Percentiles rank a stretch among this genome's conserved stretches.
Evolutionary conservation across 805 yeast species (phyloP).

Genomic region (Saccharomyces cerevisiae): DNA sequence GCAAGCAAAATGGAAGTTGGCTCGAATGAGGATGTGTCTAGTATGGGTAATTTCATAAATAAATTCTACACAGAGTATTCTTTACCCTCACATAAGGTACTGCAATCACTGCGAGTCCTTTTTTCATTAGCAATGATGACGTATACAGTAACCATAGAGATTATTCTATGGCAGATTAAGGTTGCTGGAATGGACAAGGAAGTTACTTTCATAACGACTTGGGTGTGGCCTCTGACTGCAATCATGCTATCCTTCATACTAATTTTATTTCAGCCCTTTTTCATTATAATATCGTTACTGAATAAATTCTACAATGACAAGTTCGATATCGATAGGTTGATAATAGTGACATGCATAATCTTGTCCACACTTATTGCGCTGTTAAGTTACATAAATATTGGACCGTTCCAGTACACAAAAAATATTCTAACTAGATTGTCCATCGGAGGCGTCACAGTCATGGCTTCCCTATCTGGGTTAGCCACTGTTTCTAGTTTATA

Average conservation of each 20-base stretch:
- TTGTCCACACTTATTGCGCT: slow-evolving; percentile 9
- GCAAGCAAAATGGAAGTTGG: slow-evolving; percentile 8
- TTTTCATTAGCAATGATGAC: slow-evolving; percentile 24
- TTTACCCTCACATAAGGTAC: slow-evolving; percentile 19
- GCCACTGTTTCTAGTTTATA: slow-evolving; percentile 29
- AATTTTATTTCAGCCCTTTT: slow-evolving; percentile 26
- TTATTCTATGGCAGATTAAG: slow-evolving; percentile 27
- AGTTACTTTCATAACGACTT: slow-evolving; percentile 16
- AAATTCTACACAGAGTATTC: slow-evolving; percentile 28
- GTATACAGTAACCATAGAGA: slow-evolving; percentile 25
- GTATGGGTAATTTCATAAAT: slow-evolving; percentile 15
- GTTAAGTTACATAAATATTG: slow-evolving; percentile 15
- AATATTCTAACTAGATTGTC: slow-evolving; percentile 28
- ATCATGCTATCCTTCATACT: slow-evolving; percentile 15
- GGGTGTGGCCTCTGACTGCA: slow-evolving; percentile 26
- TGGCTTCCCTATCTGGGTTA: slow-evolving; percentile 28
- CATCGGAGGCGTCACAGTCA: slow-evolving; percentile 26
- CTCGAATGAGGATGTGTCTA: background rate
- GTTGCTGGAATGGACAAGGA: slow-evolving; percentile 14
- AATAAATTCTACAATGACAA: slow-evolving; percentile 27
- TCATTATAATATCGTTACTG: slow-evolving; percentile 21
- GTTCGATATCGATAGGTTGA: slow-evolving; percentile 16
- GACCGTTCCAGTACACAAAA: slow-evolving; percentile 24
- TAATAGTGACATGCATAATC: slow-evolving; percentile 13
- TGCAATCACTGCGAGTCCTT: slow-evolving; percentile 13